phyloP scores from a whole-genome alignment of 1,284 basidiomycete genomes.

The Ustilago crameri region DNA sequence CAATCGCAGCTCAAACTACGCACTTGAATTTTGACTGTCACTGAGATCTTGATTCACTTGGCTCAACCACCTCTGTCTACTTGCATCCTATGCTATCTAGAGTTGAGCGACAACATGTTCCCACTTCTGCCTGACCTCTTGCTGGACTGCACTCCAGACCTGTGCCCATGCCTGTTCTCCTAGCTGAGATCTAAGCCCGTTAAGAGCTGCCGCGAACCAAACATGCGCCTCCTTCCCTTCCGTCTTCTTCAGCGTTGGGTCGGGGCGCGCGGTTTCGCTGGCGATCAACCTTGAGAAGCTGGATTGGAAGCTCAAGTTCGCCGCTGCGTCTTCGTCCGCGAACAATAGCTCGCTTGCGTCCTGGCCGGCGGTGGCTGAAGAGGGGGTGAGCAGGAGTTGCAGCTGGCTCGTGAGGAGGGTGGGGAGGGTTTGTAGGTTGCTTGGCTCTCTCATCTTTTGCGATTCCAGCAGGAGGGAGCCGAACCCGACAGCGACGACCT shows the following conservation, averaged over 20 bases:
- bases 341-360: conserved; percentile 74
- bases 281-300: conserved; percentile 91
- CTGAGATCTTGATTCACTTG: too few species aligned
- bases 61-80: too few species aligned
- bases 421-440: conserved; percentile 69
- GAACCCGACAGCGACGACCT: conserved; percentile 84
- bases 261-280: conserved; percentile 68
- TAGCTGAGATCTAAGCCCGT: conserved; percentile 2
- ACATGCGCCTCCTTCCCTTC: conserved; percentile 4
- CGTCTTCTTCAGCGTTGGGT: conserved; percentile 3
- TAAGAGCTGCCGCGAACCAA: conserved; percentile 16
- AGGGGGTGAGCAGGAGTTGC: conserved; percentile 77
- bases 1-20: too few species aligned
- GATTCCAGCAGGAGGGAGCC: conserved; percentile 75
- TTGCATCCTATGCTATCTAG: too few species aligned
- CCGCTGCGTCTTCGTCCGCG: conserved; percentile 82
- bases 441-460: conserved; percentile 75
- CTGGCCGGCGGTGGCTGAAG: conserved; percentile 73
- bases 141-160: conserved; percentile 8
- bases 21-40: too few species aligned
- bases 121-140: conserved; percentile 12
- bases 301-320: conserved; percentile 80
- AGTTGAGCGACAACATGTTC: too few species aligned
- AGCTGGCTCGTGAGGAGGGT: conserved; percentile 72
- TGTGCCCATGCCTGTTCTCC: conserved; percentile 8